Percentiles rank a stretch among this genome's conserved stretches.
These are phyloP conservation scores for Heracleum sosnowskyi DNA, from an alignment of 129 eudicot species.

Conservation along the genomic window DNA sequence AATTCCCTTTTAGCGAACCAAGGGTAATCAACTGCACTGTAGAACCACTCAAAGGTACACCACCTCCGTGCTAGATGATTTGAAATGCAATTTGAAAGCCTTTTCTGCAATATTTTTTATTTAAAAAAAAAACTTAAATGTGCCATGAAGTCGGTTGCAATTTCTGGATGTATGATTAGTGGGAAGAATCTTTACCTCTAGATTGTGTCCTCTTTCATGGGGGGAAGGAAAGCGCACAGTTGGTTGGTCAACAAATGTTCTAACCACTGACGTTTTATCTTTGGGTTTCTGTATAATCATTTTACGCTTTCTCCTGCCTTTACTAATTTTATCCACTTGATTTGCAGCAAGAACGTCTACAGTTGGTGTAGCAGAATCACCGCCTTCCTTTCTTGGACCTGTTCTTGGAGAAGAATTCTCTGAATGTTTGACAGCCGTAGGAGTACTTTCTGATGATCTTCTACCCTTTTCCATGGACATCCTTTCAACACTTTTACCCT, in stretches of 20 bases:
- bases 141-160: not conserved
- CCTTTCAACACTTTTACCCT: slow-evolving; percentile 44
- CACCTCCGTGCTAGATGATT: slow-evolving; percentile 62
- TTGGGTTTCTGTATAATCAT: slow-evolving; percentile 24
- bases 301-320: slow-evolving; percentile 73
- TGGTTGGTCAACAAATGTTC: slow-evolving; percentile 27
- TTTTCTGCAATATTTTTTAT: slow-evolving; percentile 32
- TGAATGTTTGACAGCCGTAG: slow-evolving; percentile 30
- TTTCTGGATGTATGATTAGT: not conserved
- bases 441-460: slow-evolving; percentile 42
- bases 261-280: slow-evolving; percentile 35
- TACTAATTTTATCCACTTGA: slow-evolving; percentile 32
- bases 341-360: slow-evolving; percentile 34
- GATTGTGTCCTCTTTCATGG: slow-evolving; percentile 26
- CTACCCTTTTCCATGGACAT: slow-evolving; percentile 25
- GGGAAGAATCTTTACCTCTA: slow-evolving; percentile 35
- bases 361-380: slow-evolving; percentile 44
- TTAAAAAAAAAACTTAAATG: not conserved
- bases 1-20: slow-evolving; percentile 97
- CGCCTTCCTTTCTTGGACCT: slow-evolving; percentile 49
- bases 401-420: slow-evolving; percentile 45
- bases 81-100: slow-evolving; percentile 52
- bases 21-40: slow-evolving; percentile 89
- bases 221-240: slow-evolving; percentile 23
- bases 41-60: slow-evolving; percentile 91